phyloP scores from a whole-genome alignment of 164 flowering plant genomes.

The Liquidambar formosana region DNA sequence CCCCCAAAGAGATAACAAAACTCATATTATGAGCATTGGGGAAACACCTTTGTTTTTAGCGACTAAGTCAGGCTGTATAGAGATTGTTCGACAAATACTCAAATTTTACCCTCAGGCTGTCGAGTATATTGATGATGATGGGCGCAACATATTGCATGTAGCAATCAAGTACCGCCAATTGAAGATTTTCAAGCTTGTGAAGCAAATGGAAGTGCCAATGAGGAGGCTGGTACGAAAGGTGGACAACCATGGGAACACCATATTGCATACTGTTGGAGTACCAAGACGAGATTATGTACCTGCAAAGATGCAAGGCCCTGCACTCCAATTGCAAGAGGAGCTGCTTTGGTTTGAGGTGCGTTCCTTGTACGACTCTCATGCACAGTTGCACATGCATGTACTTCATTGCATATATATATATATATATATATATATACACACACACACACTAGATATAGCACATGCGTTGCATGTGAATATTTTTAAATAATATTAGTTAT shows the following conservation, averaged over 20 bases:
- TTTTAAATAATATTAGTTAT: too few species aligned
- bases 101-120: conserved; percentile 11
- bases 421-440: too few species aligned
- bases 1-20: too few species aligned
- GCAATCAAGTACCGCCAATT: conserved; percentile 11
- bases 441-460: too few species aligned
- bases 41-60: conserved; percentile 19
- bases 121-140: not conserved
- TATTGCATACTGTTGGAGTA: conserved; percentile 14
- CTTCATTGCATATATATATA: not conserved
- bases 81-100: conserved; percentile 13
- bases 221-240: not conserved
- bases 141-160: conserved; percentile 15
- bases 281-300: not conserved
- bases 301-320: not conserved
- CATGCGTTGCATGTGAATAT: too few species aligned
- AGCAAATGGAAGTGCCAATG: not conserved
- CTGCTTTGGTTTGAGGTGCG: too few species aligned
- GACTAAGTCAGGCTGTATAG: conserved; percentile 5
- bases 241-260: conserved; percentile 3
- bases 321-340: conserved; percentile 13
- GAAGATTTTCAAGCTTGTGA: not conserved
- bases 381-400: not conserved
- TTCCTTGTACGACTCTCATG: not conserved
- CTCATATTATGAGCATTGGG: not conserved